Percentiles rank a stretch among this genome's conserved stretches.
Conservation (phyloP, 2,329 filamentous ascomycete genomes). For the Pyrenochaeta sp. region DNA sequence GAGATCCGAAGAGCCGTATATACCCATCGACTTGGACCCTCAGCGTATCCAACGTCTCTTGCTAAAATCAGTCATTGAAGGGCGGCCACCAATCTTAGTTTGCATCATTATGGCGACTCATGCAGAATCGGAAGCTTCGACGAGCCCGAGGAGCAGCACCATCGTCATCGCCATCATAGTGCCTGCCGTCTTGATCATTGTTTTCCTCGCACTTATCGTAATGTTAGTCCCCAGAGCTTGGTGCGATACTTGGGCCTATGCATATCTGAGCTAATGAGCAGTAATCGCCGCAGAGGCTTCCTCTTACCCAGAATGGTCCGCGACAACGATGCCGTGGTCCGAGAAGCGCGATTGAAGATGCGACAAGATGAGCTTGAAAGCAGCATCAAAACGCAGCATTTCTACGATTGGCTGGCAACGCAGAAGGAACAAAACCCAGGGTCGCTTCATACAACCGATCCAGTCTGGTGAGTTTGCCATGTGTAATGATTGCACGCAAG, state of each 20-base stretch:
- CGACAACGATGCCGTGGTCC: conserved; percentile 18
- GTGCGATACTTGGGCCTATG: not conserved
- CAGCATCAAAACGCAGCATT: conserved; percentile 41
- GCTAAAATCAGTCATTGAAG: not conserved
- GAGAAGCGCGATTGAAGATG: conserved; percentile 35
- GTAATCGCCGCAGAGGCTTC: conserved; percentile 31
- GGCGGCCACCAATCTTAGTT: not conserved
- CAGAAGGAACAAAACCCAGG: conserved; percentile 32
- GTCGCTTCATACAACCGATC: conserved; percentile 22
- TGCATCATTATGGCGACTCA: conserved; percentile 22
- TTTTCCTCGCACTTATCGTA: conserved; percentile 39
- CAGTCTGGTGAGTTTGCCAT: conserved; percentile 34
- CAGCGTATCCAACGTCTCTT: not conserved
- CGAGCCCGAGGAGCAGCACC: conserved; percentile 17
- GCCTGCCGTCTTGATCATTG: conserved; percentile 41
- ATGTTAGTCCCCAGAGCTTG: conserved; percentile 29
- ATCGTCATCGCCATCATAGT: conserved; percentile 43
- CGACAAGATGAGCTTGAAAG: conserved; percentile 42
- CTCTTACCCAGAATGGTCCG: conserved; percentile 27
- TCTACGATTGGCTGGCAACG: conserved; percentile 42
- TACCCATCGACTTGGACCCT: conserved; percentile 3
- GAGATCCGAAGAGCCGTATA: conserved; percentile 7
- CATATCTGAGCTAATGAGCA: conserved; percentile 15
- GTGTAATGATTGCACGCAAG: not conserved
- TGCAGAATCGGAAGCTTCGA: conserved; percentile 10